phyloP scores from a whole-genome alignment of 352 stramenopile genomes.

The Globisporangium paddicum region DNA sequence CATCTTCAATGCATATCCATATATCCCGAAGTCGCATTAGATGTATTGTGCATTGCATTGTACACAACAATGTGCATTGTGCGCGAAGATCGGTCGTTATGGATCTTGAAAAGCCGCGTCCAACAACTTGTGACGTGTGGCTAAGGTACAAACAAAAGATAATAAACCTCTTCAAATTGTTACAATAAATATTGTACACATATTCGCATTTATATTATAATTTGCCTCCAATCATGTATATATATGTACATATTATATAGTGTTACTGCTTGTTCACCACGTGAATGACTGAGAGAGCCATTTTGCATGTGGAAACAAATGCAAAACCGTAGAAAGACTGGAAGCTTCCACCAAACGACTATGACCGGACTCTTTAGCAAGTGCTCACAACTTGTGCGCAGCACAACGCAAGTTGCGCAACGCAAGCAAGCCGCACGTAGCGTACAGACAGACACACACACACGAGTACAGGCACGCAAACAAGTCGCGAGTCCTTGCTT shows the following conservation, averaged over 20 bases:
- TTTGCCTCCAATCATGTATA: too few relatives aligned
- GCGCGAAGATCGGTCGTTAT: not conserved
- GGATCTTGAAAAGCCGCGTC: conserved; percentile 1
- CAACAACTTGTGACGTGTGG: too few relatives aligned
- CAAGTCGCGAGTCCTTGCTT: too few relatives aligned
- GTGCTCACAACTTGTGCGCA: too few relatives aligned
- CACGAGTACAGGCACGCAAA: not conserved
- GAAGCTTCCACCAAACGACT: conserved; percentile 8
- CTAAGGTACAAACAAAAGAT: not conserved
- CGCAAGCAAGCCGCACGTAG: not conserved
- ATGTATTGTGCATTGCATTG: not conserved
- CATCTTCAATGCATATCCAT: not conserved
- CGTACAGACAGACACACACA: too few relatives aligned
- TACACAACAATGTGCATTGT: not conserved
- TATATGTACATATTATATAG: too few relatives aligned
- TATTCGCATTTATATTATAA: too few relatives aligned
- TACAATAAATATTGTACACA: not conserved
- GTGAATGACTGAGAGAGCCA: not conserved
- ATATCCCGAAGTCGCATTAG: not conserved
- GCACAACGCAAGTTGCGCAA: conserved; percentile 10
- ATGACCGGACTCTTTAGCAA: not conserved
- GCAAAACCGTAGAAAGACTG: conserved; percentile 8
- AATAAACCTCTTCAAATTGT: not conserved
- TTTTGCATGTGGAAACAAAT: conserved; percentile 3
- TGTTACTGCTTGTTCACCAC: not conserved